Base-by-base conservation (phyloP, 2,329 filamentous ascomycete genomes). In the Colletotrichum truncatum region DNA sequence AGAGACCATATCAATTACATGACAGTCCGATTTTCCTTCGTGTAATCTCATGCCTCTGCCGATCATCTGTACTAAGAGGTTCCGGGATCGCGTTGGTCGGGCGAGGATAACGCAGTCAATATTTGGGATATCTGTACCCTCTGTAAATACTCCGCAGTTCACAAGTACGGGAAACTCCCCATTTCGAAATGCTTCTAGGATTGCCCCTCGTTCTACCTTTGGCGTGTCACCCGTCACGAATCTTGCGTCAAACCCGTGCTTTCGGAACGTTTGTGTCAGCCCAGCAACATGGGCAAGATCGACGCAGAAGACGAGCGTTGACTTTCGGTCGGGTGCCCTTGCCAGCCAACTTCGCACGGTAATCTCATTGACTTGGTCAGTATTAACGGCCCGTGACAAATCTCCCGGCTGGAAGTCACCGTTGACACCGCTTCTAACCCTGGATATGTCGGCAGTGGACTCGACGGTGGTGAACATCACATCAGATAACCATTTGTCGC, bases 121-220 rank as follows among this genome's bases (percentile, higher is more conserved):
- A 75, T 97, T 98, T 6, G 97, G 96, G 30, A 99, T 97, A 73
- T 99, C 96, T 1, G 96, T 99, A 2, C 96, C 96, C 80, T 99
- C 96, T 0, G 95, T 98, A 73, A 97, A 98, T 39, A 99, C 92
- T 8, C 94, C 94, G 73, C 96, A 98, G 75, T 99, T 99, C 54
- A 99, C 81, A 12, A 99, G 84, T 1, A 99, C 93, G 0, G 93
- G 93, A 68, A 93, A 98, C 43, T 94, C 87, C 7, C 89, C 87
- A 2, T 82, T 84, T 69, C 87, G 91, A 78, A 99, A 99, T 3
- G 87, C 87, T 30, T 93, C 89, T 2, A 99, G 83, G 1, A 88
- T 87, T 53, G 91, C 84, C 53, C 87, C 85, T 45, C 96, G 87
- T 54, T 90, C 84, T n/a, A 86, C 76, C 64, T 87, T 88, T 8